phyloP scores from a whole-genome alignment of 208 protist species.

The Leishmania aethiopica region DNA sequence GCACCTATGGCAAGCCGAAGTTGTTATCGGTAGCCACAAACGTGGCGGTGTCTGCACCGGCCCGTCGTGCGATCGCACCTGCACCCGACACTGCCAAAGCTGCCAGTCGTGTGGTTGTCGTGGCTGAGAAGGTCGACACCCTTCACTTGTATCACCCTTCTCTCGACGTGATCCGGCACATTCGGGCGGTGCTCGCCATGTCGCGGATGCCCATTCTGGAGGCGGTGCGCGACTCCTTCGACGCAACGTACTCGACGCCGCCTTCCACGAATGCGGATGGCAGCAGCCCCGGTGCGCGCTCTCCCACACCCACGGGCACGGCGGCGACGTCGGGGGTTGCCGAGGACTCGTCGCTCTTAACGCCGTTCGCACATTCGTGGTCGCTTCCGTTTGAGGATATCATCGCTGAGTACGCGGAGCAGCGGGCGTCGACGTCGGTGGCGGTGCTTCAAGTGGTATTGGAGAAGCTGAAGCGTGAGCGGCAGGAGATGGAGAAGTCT shows the following conservation, averaged over 20 bases:
- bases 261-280: not conserved
- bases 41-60: not conserved
- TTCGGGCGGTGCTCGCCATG: slow-evolving; percentile 28
- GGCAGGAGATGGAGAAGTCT: slow-evolving; percentile 35
- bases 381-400: slow-evolving; percentile 36
- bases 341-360: slow-evolving; percentile 1
- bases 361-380: slow-evolving; percentile 21
- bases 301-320: not conserved
- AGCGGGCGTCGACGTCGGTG: slow-evolving; percentile 26
- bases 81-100: not conserved
- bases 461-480: slow-evolving; percentile 51
- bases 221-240: slow-evolving; percentile 20
- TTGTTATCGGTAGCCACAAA: slow-evolving; percentile 17
- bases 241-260: not conserved
- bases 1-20: slow-evolving; percentile 52
- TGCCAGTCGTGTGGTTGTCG: slow-evolving; percentile 16
- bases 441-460: slow-evolving; percentile 40
- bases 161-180: slow-evolving; percentile 32
- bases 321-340: not conserved
- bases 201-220: slow-evolving; percentile 22
- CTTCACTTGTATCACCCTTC: slow-evolving; percentile 67
- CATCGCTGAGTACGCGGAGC: slow-evolving; percentile 33
- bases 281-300: not conserved
- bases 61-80: not conserved
- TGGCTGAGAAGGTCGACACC: slow-evolving; percentile 52